phyloP scores from a whole-genome alignment of 2,329 filamentous ascomycete species.

The Rutstroemia sp. region DNA sequence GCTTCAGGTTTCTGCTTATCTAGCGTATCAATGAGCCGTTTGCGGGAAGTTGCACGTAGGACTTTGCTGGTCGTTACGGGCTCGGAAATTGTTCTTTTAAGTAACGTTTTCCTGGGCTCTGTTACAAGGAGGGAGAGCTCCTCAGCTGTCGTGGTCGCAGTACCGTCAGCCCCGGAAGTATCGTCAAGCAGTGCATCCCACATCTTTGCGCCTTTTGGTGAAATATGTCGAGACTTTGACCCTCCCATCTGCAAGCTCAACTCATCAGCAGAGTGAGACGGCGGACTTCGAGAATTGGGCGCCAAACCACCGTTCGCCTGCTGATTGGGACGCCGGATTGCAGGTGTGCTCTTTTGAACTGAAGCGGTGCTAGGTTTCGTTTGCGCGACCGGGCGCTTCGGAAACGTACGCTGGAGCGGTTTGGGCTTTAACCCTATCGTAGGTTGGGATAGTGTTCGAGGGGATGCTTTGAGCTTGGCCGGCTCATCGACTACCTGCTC shows the following conservation, averaged over 20 bases:
- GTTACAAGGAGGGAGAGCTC: conserved; percentile 2
- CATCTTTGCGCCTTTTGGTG: conserved; percentile 23
- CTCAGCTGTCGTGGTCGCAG: neutral
- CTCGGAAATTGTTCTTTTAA: conserved; percentile 7
- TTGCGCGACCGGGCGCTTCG: neutral
- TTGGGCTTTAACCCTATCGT: neutral
- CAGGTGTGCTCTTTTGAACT: neutral
- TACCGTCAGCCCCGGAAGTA: neutral
- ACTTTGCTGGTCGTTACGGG: conserved; percentile 16
- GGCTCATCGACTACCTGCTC: conserved; percentile 3
- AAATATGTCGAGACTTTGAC: conserved; percentile 2
- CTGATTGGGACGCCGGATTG: neutral
- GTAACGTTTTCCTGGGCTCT: neutral
- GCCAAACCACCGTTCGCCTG: neutral
- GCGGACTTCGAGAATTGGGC: neutral
- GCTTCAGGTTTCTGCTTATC: conserved; percentile 22
- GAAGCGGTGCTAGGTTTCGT: neutral
- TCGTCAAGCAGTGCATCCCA: conserved; percentile 12
- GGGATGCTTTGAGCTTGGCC: neutral
- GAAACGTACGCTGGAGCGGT: neutral
- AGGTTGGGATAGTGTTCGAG: neutral
- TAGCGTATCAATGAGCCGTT: conserved; percentile 29
- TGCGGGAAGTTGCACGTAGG: conserved; percentile 15
- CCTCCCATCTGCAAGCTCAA: neutral
- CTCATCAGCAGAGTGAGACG: neutral